Base-by-base conservation (phyloP, 2,329 filamentous ascomycete species). In the Samsoniella hepiali region DNA sequence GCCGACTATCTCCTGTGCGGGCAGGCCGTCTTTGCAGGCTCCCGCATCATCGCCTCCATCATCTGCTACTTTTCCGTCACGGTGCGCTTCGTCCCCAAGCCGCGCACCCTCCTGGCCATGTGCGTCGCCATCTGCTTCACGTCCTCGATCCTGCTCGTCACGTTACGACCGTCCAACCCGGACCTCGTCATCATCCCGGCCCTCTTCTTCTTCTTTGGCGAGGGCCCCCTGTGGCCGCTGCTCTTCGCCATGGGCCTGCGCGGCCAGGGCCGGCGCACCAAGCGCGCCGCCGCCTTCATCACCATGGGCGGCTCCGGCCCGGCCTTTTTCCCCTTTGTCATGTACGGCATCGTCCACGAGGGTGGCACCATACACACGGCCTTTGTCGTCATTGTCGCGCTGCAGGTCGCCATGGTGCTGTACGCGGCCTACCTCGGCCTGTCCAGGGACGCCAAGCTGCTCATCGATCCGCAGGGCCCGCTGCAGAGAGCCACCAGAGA, bases 161-260 rank as follows among this genome's bases (percentile, higher is more conserved):
- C 81, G 2, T 66, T 86, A 10, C 74, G 72, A 3, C 77, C 77
- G 3, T 61, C 67, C 1, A 77, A 84, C 63, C 76, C 82, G 0
- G 81, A 85, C 66, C 67, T 83, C 0, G 72, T 87, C 31, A 76
- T 79, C 31, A 79, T 85, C n/a, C 88, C 91, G 67, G 77, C 90
- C 2, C 80, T 88, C 45, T 69, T 93, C 34, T 89, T 90, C 67
- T 88, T 91, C 67, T 91, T 96, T 74, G 91, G 91, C 70, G 91
- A 94, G 73, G 90, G 88, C 0, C 91, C 92, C 58, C 85, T 91
- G 68, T 96, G 91, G 81, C 92, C 93, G 0, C 87, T 93, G 1
- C 88, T 95, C 65, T 92, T 93, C 68, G 87, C 90, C 3, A 82
- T 95, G 13, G 90, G 89, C 3, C 87, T 96, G 64, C 85, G 91